These are phyloP conservation scores for Hypocreales sp. DNA, from an alignment of 2,329 filamentous ascomycete species.

Conservation along the genomic window DNA sequence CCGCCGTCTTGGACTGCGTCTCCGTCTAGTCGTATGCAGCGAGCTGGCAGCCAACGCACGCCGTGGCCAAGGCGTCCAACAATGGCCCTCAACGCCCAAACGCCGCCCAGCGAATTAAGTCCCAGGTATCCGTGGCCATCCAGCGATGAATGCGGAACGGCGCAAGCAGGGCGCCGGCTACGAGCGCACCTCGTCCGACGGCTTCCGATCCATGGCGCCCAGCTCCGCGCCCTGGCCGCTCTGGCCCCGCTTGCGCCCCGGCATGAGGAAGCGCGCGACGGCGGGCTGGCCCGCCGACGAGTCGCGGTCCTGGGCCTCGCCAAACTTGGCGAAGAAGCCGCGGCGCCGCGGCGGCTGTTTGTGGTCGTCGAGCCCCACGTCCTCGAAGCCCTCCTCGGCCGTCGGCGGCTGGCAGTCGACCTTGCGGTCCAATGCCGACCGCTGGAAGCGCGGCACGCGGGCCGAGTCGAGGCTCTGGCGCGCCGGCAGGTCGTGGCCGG, in stretches of 20 bases:
- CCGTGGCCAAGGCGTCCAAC: too few species aligned
- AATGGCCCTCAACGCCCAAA: too few species aligned
- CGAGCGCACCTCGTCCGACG: conserved; percentile 6
- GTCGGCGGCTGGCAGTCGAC: conserved; percentile 48
- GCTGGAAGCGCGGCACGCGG: conserved; percentile 44
- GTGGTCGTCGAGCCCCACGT: conserved; percentile 73
- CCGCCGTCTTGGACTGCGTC: too few species aligned
- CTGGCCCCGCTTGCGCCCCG: conserved; percentile 54
- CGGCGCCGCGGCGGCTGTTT: conserved; percentile 32
- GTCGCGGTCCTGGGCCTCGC: conserved; percentile 34
- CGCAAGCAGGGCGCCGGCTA: not conserved
- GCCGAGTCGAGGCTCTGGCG: conserved; percentile 73
- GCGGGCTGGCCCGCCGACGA: conserved; percentile 17
- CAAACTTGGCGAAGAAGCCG: conserved; percentile 64
- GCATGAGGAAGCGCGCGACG: conserved; percentile 48
- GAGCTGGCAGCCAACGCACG: too few species aligned
- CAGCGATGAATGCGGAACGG: too few species aligned
- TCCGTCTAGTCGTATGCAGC: too few species aligned
- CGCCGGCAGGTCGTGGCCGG: conserved; percentile 39
- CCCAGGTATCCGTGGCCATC: too few species aligned
- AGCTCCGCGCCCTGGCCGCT: conserved; percentile 56
- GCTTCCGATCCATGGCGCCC: conserved; percentile 38
- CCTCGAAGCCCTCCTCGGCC: conserved; percentile 72
- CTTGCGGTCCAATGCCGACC: conserved; percentile 42
- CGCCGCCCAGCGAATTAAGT: too few species aligned